Evolutionary conservation across 1,139 yeast species (phyloP).

Genomic region (Suhomyces chickasaworum): DNA sequence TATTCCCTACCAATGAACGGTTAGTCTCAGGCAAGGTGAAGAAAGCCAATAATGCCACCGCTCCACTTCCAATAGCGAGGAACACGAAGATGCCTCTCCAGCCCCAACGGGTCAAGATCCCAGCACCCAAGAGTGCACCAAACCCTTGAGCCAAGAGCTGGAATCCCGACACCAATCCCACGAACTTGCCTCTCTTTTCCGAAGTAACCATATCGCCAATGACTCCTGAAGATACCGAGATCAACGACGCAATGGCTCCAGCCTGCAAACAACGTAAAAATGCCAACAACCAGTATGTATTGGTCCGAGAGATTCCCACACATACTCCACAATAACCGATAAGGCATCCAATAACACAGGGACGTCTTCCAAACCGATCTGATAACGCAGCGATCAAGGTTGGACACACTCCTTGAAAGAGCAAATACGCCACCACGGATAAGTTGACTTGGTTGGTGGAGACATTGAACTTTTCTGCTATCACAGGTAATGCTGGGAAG

Average conservation of each 20-base stretch:
- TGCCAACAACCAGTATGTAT: constrained; percentile 30
- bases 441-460: constrained; percentile 59
- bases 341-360: constrained; percentile 29
- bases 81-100: constrained; percentile 85
- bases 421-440: constrained; percentile 69
- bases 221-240: constrained; percentile 66
- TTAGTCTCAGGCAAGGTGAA: constrained; percentile 70
- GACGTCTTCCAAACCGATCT: constrained; percentile 70
- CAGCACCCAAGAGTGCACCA: constrained; percentile 78
- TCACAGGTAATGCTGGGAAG: constrained; percentile 65
- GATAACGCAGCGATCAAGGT: constrained; percentile 47
- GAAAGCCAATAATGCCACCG: constrained; percentile 36
- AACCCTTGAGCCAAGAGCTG: constrained; percentile 71
- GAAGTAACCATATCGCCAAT: constrained; percentile 68
- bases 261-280: constrained; percentile 70
- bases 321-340: constrained; percentile 23
- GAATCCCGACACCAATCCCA: constrained; percentile 65
- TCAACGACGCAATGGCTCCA: constrained; percentile 67
- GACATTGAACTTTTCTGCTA: constrained; percentile 54
- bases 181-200: constrained; percentile 62
- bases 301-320: constrained; percentile 28
- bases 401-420: constrained; percentile 61
- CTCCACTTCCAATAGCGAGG: constrained; percentile 60
- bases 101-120: constrained; percentile 55
- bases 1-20: constrained; percentile 68